Evolutionary conservation across 2,329 filamentous ascomycete species (phyloP), one percentile per base, ranked within the genome.

Genomic region (Aureobasidium uvarum): DNA sequence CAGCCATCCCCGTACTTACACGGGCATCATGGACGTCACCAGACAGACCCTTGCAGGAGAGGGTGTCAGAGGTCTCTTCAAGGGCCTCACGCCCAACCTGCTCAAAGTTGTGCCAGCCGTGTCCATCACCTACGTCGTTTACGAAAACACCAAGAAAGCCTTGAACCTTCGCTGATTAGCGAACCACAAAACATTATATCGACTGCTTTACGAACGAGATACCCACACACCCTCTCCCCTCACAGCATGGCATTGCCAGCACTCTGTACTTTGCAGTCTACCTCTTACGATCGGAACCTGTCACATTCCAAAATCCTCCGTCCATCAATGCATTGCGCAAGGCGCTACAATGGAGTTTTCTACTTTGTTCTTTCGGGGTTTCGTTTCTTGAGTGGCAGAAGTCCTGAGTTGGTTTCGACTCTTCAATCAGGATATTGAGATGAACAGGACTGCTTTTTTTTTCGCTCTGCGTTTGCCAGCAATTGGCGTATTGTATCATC

Each of bases 41-140:
- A 84, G 84, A 63, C 91, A 90, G 78, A 99, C 95, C 10, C 80
- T 96, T 41, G 83, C 87, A 71, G 86, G 89, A 58, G 95, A 99
- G 78, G 95, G 95, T 1, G 75, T 90, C 43, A 84, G 90, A 66
- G 95, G 95, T 2, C 81, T 99, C 66, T 99, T 96, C 83, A 96
- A 96, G 78, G 95, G 95, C 1, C 81, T 98, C 69, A 96, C 94
- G 48, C 95, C 95, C 5, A 99, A 98, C 75, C 81, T 99, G 45
- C 83, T 99, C 71, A 99, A 99, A 81, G 95, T 99, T 41, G 92
- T 95, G 11, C 95, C 95, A 2, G 92, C 95, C 36, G 89, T 99
- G 63, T 96, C 92, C 72, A 98, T 99, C 75, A 76, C 92, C 64
- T 96, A 95, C 82, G 86, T 96, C 72, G 90, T 95, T 67, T 96